Evolutionary conservation across 495 filamentous ascomycete species (phyloP).

Genomic region (Hypoxylon crocopeplum): DNA sequence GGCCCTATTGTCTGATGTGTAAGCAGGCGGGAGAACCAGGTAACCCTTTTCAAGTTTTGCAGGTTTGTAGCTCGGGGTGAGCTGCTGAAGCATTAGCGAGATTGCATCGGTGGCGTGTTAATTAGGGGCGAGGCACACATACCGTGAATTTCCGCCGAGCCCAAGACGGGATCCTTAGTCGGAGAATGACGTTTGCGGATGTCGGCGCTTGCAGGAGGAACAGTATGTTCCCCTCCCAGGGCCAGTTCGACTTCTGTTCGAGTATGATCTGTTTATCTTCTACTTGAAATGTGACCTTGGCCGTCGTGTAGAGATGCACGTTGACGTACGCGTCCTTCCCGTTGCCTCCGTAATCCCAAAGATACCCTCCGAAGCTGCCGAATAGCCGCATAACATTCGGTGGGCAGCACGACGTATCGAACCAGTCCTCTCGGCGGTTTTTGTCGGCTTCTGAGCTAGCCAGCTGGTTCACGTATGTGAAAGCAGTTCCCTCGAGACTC

Average conservation of each 20-base stretch:
- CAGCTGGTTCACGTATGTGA: slow-evolving; percentile 65
- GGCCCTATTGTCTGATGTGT: slow-evolving; percentile 35
- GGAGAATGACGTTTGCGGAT: slow-evolving; percentile 45
- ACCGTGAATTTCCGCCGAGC: slow-evolving; percentile 49
- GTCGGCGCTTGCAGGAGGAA: slow-evolving; percentile 47
- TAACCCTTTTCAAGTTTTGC: slow-evolving; percentile 54
- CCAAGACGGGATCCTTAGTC: slow-evolving; percentile 61
- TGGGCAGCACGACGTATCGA: slow-evolving; percentile 64
- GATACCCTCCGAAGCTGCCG: slow-evolving; percentile 60
- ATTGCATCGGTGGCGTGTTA: slow-evolving; percentile 19
- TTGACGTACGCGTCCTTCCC: slow-evolving; percentile 47
- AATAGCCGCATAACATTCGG: slow-evolving; percentile 62
- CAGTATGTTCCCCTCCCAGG: slow-evolving; percentile 59
- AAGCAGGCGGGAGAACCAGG: slow-evolving; percentile 50
- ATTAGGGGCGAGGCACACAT: slow-evolving; percentile 20
- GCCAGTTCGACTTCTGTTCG: slow-evolving; percentile 60
- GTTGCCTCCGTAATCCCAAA: slow-evolving; percentile 52
- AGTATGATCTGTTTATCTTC: slow-evolving; percentile 47
- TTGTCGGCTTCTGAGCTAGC: slow-evolving; percentile 57
- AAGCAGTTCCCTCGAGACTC: slow-evolving; percentile 54
- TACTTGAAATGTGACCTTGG: slow-evolving; percentile 50
- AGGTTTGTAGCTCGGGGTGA: slow-evolving; percentile 38
- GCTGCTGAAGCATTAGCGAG: slow-evolving; percentile 31
- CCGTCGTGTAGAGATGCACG: slow-evolving; percentile 60
- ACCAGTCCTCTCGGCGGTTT: slow-evolving; percentile 57